Evolutionary conservation across 2,329 filamentous ascomycete genomes (phyloP).

Genomic region (Saccharata proteae): DNA sequence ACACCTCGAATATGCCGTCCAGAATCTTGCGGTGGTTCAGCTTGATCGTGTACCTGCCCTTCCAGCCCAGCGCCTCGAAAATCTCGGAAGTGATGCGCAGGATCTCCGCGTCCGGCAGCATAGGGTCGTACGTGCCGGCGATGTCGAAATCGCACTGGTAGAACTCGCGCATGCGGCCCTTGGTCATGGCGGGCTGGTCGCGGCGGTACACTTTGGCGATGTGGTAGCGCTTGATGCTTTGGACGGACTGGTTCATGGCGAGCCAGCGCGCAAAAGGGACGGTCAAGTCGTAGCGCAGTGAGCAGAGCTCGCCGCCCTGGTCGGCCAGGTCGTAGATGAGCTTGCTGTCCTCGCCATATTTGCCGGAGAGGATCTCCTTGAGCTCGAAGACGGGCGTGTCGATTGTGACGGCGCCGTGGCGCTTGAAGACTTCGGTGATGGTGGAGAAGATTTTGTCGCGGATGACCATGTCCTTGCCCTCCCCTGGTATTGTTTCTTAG

Average conservation of each 20-base stretch:
- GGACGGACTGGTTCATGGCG: conserved; percentile 75
- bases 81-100: conserved; percentile 75
- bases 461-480: conserved; percentile 65
- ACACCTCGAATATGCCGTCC: conserved; percentile 83
- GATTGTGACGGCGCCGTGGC: conserved; percentile 66
- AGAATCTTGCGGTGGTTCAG: conserved; percentile 91
- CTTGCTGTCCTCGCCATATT: conserved; percentile 87
- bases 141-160: conserved; percentile 98
- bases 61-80: conserved; percentile 68
- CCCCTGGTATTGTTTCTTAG: conserved; percentile 34
- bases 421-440: conserved; percentile 70
- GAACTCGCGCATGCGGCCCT: conserved; percentile 89
- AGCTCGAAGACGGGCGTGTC: conserved; percentile 80
- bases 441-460: conserved; percentile 68
- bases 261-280: conserved; percentile 87
- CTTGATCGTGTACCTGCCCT: conserved; percentile 72
- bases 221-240: conserved; percentile 86
- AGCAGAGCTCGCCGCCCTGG: conserved; percentile 76
- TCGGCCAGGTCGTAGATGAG: conserved; percentile 85
- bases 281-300: conserved; percentile 75
- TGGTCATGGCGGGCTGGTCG: conserved; percentile 76
- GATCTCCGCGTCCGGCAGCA: conserved; percentile 88
- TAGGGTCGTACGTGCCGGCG: conserved; percentile 74
- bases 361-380: conserved; percentile 73
- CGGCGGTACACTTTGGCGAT: conserved; percentile 84